Evolutionary conservation across 1,139 yeast genomes (phyloP).

Genomic region (Candida freyschussii): DNA sequence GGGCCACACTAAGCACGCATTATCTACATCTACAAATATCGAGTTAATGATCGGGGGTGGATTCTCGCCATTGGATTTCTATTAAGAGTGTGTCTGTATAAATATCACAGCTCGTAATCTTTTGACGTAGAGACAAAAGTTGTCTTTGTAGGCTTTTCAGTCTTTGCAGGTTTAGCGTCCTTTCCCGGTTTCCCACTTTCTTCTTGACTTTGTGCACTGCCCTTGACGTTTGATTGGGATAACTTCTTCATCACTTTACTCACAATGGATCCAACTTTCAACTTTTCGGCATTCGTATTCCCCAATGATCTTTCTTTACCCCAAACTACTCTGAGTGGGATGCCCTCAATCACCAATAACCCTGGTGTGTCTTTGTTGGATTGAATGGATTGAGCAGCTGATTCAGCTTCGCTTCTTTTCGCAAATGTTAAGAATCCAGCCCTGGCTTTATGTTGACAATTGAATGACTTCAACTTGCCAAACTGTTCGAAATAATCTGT

Average conservation of each 20-base stretch:
- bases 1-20: too few relatives aligned
- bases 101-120: too few relatives aligned
- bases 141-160: constrained; percentile 1
- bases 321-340: constrained; percentile 63
- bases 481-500: constrained; percentile 41
- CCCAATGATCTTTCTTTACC: constrained; percentile 54
- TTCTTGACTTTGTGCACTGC: neutral
- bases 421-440: constrained; percentile 61
- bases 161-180: neutral
- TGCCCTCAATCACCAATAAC: constrained; percentile 36
- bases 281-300: constrained; percentile 40
- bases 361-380: constrained; percentile 29
- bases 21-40: too few relatives aligned
- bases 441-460: constrained; percentile 55
- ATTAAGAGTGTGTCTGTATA: too few relatives aligned
- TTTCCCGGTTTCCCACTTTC: neutral
- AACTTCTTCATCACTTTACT: constrained; percentile 53
- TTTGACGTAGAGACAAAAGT: too few relatives aligned
- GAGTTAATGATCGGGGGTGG: too few relatives aligned
- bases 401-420: constrained; percentile 48
- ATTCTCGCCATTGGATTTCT: too few relatives aligned
- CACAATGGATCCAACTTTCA: constrained; percentile 50
- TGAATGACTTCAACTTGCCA: constrained; percentile 46
- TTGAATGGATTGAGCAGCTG: constrained; percentile 39
- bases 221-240: constrained; percentile 5